Evolutionary conservation across 805 yeast species (phyloP).

Genomic region (Saccharomycopsis schoenii): DNA sequence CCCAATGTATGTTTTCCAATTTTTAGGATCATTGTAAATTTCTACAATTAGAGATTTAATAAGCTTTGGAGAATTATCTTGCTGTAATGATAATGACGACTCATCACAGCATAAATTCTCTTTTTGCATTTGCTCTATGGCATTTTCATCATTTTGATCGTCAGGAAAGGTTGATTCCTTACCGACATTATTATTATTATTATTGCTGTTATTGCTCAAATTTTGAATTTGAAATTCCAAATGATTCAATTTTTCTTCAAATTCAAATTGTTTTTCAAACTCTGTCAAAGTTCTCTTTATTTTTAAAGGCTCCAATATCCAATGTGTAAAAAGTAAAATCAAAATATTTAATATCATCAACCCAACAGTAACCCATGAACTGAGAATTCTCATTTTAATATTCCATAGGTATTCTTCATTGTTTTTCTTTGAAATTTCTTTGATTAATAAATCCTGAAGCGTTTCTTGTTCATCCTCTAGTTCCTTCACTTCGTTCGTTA

Average conservation of each 20-base stretch:
- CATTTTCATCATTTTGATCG: neutral
- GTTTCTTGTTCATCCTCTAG: conserved; percentile 60
- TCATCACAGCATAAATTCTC: neutral
- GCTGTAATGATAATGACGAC: neutral
- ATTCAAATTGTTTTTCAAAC: conserved; percentile 67
- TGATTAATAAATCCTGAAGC: conserved; percentile 56
- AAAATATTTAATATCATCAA: conserved; percentile 80
- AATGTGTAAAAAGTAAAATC: conserved; percentile 70
- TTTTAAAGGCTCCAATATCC: conserved; percentile 92
- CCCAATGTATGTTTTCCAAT: neutral
- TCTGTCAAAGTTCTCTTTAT: conserved; percentile 68
- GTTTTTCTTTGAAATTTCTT: conserved; percentile 75
- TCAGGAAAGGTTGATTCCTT: neutral
- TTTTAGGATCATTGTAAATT: neutral
- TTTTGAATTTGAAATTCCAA: neutral
- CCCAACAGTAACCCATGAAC: conserved; percentile 94
- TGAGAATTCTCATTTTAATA: conserved; percentile 85
- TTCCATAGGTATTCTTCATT: conserved; percentile 99
- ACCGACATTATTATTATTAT: neutral
- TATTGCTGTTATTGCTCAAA: neutral
- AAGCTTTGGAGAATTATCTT: neutral
- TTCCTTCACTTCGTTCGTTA: conserved; percentile 38
- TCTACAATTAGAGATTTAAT: neutral
- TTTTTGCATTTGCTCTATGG: neutral
- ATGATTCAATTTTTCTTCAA: conserved; percentile 1